phyloP scores from a whole-genome alignment of 108 stramenopile species.

The Nitzschia inconspicua region DNA sequence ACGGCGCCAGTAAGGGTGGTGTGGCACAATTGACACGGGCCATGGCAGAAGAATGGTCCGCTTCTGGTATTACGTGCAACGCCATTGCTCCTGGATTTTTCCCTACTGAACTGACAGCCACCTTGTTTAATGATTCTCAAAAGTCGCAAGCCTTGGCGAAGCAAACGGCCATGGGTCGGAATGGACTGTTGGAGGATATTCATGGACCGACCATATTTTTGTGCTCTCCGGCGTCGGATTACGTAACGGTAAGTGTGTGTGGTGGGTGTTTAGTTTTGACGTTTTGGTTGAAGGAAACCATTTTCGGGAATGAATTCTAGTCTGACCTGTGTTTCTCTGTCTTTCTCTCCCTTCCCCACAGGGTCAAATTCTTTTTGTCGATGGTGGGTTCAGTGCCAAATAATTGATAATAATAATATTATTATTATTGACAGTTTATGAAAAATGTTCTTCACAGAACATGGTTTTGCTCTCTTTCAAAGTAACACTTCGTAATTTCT shows the following conservation, averaged over 20 bases:
- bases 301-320: neutral
- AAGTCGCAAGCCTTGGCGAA: conserved; percentile 7
- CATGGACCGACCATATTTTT: conserved; percentile 21
- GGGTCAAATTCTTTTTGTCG: conserved; percentile 23
- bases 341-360: no score
- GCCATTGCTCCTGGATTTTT: conserved; percentile 36
- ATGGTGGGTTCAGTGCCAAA: conserved; percentile 36
- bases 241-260: no score
- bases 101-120: conserved; percentile 22
- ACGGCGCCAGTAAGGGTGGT: conserved; percentile 23
- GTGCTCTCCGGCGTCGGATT: conserved; percentile 19
- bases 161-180: conserved; percentile 18
- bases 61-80: conserved; percentile 18
- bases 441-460: no score
- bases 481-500: no score
- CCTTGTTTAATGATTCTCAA: conserved; percentile 18
- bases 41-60: conserved; percentile 17
- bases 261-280: neutral
- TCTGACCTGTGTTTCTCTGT: neutral
- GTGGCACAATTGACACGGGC: conserved; percentile 12
- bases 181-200: conserved; percentile 19
- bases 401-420: no score
- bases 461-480: no score
- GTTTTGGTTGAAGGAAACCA: neutral
- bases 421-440: no score